Evolutionary conservation across 768 basidiomycete species (phyloP).

Genomic region (Naganishia antarctica): DNA sequence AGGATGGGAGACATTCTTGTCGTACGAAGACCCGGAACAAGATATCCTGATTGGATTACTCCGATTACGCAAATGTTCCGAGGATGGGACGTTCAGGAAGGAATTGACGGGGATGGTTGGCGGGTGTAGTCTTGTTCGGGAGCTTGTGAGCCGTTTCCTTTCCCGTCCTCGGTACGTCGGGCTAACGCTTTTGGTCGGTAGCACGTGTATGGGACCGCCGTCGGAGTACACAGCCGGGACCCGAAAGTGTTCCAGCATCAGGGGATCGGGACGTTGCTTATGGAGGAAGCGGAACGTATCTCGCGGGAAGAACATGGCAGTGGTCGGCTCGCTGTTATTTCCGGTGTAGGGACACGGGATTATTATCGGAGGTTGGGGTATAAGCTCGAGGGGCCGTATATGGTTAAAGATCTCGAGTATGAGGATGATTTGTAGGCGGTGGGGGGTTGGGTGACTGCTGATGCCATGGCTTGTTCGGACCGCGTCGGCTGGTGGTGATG

Average conservation of each 20-base stretch:
- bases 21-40: conserved; percentile 94
- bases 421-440: conserved; percentile 23
- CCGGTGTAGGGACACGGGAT: conserved; percentile 94
- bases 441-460: no score
- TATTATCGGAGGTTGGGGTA: conserved; percentile 95
- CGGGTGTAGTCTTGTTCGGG: conserved; percentile 82
- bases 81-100: conserved; percentile 92
- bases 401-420: conserved; percentile 66
- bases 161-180: background rate
- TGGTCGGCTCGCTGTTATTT: conserved; percentile 92
- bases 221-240: conserved; percentile 92
- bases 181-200: background rate
- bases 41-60: conserved; percentile 94
- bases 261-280: conserved; percentile 93
- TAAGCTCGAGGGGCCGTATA: conserved; percentile 92
- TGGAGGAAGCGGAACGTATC: conserved; percentile 99
- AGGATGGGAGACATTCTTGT: conserved; percentile 98
- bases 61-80: conserved; percentile 87
- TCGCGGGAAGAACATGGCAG: conserved; percentile 95
- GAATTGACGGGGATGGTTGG: conserved; percentile 69
- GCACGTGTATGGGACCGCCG: conserved; percentile 89
- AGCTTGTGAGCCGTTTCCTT: conserved; percentile 56
- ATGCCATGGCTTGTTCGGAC: no score
- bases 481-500: no score
- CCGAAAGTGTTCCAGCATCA: conserved; percentile 98